Percentiles rank a stretch among this genome's conserved stretches.
Conservation (phyloP, 192 early-diverging fungal genomes). For the Geranomyces michiganensis region DNA sequence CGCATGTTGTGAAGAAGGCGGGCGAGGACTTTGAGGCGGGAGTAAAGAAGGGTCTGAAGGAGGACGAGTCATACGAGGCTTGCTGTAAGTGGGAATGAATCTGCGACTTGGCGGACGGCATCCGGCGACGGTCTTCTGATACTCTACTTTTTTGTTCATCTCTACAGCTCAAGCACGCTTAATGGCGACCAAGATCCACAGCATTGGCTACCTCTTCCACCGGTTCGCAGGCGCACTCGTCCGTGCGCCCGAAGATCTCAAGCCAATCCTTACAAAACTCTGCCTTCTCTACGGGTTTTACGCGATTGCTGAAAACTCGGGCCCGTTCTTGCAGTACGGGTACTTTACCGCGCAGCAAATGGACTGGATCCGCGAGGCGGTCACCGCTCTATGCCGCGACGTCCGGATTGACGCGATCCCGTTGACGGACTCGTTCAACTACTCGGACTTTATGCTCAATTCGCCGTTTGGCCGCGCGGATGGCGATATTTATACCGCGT, state of each 20-base stretch:
- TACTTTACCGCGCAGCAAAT: conserved; percentile 74
- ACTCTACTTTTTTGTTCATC: neutral
- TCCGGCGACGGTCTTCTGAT: too few relatives aligned
- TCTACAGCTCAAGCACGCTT: conserved; percentile 72
- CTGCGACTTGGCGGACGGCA: neutral
- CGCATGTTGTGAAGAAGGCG: conserved; percentile 80
- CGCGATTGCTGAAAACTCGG: conserved; percentile 78
- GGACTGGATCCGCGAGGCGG: conserved; percentile 66
- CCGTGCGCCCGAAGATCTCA: conserved; percentile 64
- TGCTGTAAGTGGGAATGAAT: conserved; percentile 54
- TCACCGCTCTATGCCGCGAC: conserved; percentile 65
- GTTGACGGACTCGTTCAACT: conserved; percentile 85
- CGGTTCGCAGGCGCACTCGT: conserved; percentile 78
- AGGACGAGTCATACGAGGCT: conserved; percentile 84
- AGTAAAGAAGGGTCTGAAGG: conserved; percentile 64
- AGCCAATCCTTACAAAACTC: conserved; percentile 67
- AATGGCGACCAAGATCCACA: conserved; percentile 81
- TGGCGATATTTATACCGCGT: conserved; percentile 74
- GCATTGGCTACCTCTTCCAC: conserved; percentile 77
- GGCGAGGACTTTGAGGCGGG: conserved; percentile 75
- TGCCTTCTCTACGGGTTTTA: conserved; percentile 82
- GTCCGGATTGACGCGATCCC: conserved; percentile 83
- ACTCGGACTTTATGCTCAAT: conserved; percentile 86
- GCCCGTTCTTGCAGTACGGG: conserved; percentile 84
- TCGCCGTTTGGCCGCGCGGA: conserved; percentile 85